Evolutionary conservation across 441 rosid species (phyloP).

Genomic region (Iberis amara): DNA sequence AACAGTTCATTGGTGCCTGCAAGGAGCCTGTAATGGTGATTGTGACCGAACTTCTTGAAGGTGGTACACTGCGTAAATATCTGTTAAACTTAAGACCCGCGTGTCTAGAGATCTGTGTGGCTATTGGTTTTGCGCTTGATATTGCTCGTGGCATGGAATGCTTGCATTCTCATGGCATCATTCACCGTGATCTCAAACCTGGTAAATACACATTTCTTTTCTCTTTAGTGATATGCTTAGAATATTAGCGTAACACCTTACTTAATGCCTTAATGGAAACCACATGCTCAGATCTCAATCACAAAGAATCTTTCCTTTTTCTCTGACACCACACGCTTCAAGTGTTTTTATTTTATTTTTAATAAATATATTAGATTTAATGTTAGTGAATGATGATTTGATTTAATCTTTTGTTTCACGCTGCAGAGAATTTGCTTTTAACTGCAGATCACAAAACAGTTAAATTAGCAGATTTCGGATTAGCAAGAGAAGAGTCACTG

Average conservation of each 20-base stretch:
- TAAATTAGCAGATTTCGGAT: slow-evolving; percentile 62
- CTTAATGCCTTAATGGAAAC: slow-evolving; percentile 16
- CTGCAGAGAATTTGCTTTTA: slow-evolving; percentile 58
- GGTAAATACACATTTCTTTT: slow-evolving; percentile 31
- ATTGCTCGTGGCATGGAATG: slow-evolving; percentile 64
- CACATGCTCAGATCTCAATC: slow-evolving; percentile 35
- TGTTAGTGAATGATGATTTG: not conserved
- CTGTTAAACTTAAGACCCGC: slow-evolving; percentile 48
- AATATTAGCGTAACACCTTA: slow-evolving; percentile 20
- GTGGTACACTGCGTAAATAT: slow-evolving; percentile 55
- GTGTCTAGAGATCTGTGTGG: slow-evolving; percentile 48
- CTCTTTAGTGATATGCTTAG: slow-evolving; percentile 19
- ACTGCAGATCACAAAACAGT: slow-evolving; percentile 56
- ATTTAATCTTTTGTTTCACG: not conserved
- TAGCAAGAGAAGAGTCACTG: slow-evolving; percentile 65
- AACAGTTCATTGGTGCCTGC: slow-evolving; percentile 62
- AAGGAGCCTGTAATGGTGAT: slow-evolving; percentile 62
- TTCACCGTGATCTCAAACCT: slow-evolving; percentile 63
- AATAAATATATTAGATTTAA: slow-evolving; percentile 21
- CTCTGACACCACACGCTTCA: slow-evolving; percentile 30
- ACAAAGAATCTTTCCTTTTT: slow-evolving; percentile 27
- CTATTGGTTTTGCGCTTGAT: slow-evolving; percentile 56
- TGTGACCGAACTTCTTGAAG: slow-evolving; percentile 54
- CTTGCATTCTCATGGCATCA: slow-evolving; percentile 61
- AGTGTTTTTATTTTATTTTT: too few relatives aligned